Evolutionary conservation across 257 asterid species (phyloP).

Genomic region (Gentiana straminea): DNA sequence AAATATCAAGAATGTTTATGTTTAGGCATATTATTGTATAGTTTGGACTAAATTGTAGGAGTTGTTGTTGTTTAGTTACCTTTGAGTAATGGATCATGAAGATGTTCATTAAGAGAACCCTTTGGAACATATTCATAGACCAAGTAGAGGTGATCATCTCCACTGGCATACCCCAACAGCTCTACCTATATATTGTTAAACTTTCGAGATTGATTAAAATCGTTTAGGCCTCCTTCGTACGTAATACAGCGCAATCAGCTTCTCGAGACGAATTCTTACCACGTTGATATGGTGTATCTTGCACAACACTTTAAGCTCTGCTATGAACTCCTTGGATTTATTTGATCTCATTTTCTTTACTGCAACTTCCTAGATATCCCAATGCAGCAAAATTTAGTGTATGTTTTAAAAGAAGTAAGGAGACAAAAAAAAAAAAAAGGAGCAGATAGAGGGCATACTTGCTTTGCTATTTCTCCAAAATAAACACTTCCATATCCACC

Average conservation of each 20-base stretch:
- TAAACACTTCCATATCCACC: slow-evolving; percentile 88
- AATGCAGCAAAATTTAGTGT: slow-evolving; percentile 4
- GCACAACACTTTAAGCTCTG: slow-evolving; percentile 76
- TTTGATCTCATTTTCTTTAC: slow-evolving; percentile 81
- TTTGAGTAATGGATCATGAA: slow-evolving; percentile 67
- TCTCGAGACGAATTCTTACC: slow-evolving; percentile 31
- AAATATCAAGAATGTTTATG: no score
- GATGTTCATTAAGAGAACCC: slow-evolving; percentile 69
- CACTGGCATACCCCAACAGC: slow-evolving; percentile 76
- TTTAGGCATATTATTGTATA: no score
- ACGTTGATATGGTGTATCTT: slow-evolving; percentile 83
- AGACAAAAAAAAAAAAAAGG: no score
- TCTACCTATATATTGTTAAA: slow-evolving; percentile 39
- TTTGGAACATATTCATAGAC: slow-evolving; percentile 55
- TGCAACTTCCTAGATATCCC: slow-evolving; percentile 57
- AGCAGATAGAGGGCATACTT: slow-evolving; percentile 27
- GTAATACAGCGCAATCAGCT: background rate
- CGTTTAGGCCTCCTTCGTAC: slow-evolving; percentile 1
- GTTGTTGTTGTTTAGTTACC: slow-evolving; percentile 24
- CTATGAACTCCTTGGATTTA: slow-evolving; percentile 77
- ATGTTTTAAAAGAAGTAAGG: background rate
- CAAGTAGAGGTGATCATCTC: slow-evolving; percentile 75
- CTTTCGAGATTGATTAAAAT: slow-evolving; percentile 5
- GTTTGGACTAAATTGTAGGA: no score
- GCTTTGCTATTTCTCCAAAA: slow-evolving; percentile 42